Conservation (phyloP, 345 rosid species). For the Pistacia integerrima region DNA sequence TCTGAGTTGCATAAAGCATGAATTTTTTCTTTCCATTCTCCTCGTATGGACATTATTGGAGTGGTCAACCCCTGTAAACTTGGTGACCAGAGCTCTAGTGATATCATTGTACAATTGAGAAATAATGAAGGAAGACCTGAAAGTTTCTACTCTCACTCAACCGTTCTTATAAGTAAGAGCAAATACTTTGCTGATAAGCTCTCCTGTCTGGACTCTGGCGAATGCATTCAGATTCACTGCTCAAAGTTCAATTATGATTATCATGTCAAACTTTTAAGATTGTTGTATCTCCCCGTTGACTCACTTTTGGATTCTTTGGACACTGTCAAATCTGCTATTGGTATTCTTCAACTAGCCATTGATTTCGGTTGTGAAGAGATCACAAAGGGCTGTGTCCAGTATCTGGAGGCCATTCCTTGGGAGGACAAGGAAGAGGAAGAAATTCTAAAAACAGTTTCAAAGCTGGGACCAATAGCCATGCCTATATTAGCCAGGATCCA, state of each 20-base stretch:
- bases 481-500: slow-evolving; percentile 53
- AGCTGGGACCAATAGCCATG: slow-evolving; percentile 54
- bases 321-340: slow-evolving; percentile 47
- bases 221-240: slow-evolving; percentile 39
- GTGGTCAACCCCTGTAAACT: slow-evolving; percentile 31
- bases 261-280: slow-evolving; percentile 45
- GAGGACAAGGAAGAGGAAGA: slow-evolving; percentile 58
- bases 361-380: slow-evolving; percentile 45
- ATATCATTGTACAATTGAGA: slow-evolving; percentile 33
- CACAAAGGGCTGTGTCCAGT: slow-evolving; percentile 46
- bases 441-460: slow-evolving; percentile 36
- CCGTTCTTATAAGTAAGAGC: slow-evolving; percentile 38
- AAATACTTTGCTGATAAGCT: slow-evolving; percentile 42
- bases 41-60: slow-evolving; percentile 39
- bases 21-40: slow-evolving; percentile 16
- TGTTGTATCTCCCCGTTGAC: slow-evolving; percentile 39
- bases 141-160: slow-evolving; percentile 39
- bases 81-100: slow-evolving; percentile 43
- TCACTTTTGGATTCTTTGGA: slow-evolving; percentile 38
- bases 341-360: slow-evolving; percentile 46
- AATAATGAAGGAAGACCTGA: slow-evolving; percentile 48
- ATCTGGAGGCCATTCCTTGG: slow-evolving; percentile 61
- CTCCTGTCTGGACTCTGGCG: slow-evolving; percentile 24
- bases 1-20: slow-evolving; percentile 39
- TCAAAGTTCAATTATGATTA: slow-evolving; percentile 39